Evolutionary conservation across 257 asterid species (phyloP).

Genomic region (Nyctanthes arbortristis): DNA sequence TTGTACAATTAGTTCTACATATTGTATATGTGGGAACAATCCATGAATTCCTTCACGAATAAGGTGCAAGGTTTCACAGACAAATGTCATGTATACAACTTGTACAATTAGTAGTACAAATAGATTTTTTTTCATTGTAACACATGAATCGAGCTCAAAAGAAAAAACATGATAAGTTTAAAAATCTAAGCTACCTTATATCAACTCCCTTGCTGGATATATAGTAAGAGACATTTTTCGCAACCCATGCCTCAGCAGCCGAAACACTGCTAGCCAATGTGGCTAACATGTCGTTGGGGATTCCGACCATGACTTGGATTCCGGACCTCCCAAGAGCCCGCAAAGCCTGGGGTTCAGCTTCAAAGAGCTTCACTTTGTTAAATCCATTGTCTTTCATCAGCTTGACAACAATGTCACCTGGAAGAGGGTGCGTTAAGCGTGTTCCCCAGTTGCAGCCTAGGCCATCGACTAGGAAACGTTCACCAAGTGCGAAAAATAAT

Average conservation of each 20-base stretch:
- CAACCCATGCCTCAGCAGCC: constrained; percentile 81
- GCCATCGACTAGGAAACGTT: constrained; percentile 34
- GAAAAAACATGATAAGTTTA: neutral
- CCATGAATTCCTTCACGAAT: too few relatives aligned
- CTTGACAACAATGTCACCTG: constrained; percentile 63
- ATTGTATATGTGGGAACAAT: too few relatives aligned
- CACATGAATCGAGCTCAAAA: neutral
- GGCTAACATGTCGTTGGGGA: constrained; percentile 83
- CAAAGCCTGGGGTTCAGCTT: constrained; percentile 66
- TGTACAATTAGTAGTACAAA: too few relatives aligned
- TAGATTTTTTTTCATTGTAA: too few relatives aligned
- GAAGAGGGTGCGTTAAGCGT: constrained; percentile 63
- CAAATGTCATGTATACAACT: too few relatives aligned
- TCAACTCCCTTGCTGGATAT: constrained; percentile 70
- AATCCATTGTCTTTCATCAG: constrained; percentile 79
- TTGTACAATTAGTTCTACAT: too few relatives aligned
- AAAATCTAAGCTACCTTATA: constrained; percentile 50
- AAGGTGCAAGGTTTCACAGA: too few relatives aligned
- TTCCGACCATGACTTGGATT: constrained; percentile 89
- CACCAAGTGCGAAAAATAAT: constrained; percentile 20
- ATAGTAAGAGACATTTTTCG: constrained; percentile 60
- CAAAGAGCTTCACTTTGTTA: constrained; percentile 82
- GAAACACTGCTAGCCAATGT: constrained; percentile 58
- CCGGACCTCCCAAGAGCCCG: constrained; percentile 74
- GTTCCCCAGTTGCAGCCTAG: constrained; percentile 77